phyloP scores from a whole-genome alignment of 495 filamentous ascomycete species.

The Trichoderma asperelloides region DNA sequence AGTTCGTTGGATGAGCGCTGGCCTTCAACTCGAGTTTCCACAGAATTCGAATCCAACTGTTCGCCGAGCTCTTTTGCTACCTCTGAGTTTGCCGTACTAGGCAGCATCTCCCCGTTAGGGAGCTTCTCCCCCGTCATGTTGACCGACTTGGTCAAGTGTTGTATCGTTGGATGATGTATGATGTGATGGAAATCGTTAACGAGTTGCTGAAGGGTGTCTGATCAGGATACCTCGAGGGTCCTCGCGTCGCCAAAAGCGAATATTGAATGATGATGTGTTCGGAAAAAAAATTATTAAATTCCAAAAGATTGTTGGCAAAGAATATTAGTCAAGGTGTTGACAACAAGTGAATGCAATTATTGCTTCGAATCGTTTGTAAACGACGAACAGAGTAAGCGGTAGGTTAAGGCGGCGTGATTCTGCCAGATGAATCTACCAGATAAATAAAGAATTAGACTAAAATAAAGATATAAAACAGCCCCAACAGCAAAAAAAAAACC shows the following conservation, averaged over 20 bases:
- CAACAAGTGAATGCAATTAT: neutral
- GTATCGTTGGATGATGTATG: neutral
- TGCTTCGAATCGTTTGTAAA: neutral
- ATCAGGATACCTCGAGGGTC: neutral
- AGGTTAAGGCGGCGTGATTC: neutral
- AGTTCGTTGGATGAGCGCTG: slow-evolving; percentile 3
- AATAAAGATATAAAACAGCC: neutral
- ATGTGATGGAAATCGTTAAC: neutral
- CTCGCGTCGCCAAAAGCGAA: neutral
- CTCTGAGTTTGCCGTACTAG: neutral
- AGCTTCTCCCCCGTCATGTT: neutral
- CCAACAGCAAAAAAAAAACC: neutral
- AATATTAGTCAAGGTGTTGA: neutral
- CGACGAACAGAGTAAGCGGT: neutral
- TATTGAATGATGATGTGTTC: neutral
- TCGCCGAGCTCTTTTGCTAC: neutral
- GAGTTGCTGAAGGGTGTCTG: neutral
- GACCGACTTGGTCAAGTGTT: neutral
- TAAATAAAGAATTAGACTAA: neutral
- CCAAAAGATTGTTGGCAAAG: neutral
- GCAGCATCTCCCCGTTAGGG: neutral
- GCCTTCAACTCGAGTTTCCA: neutral
- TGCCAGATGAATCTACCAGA: neutral
- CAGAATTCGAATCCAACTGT: slow-evolving; percentile 1
- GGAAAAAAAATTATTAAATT: neutral